Evolutionary conservation across 2,329 filamentous ascomycete species (phyloP).

Genomic region (Beauveria caledonica): DNA sequence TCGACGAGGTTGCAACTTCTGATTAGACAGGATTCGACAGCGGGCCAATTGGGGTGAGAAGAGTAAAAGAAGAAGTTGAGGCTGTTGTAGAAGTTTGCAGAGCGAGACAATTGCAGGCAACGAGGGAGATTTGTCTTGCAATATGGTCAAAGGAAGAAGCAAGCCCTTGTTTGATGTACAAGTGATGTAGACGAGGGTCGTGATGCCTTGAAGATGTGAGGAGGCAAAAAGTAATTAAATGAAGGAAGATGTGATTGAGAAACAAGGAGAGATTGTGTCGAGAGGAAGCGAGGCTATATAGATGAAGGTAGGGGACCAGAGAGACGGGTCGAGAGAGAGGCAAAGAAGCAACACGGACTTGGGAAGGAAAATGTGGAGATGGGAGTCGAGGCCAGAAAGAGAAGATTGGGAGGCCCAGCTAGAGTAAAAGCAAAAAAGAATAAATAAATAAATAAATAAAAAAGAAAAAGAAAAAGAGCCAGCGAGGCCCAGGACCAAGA

Average conservation of each 20-base stretch:
- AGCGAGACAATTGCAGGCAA: neutral
- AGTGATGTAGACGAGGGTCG: neutral
- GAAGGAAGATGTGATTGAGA: conserved; percentile 6
- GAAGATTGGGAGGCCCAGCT: neutral
- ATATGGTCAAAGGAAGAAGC: neutral
- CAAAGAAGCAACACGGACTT: conserved; percentile 5
- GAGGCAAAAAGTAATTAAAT: neutral
- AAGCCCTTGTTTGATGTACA: neutral
- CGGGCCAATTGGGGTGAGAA: neutral
- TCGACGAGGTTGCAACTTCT: neutral
- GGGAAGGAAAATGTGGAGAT: conserved; percentile 5
- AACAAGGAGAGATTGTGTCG: neutral
- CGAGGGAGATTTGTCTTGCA: conserved; percentile 5
- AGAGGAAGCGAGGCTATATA: conserved; percentile 12
- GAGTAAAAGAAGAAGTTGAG: neutral
- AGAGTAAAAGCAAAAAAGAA: conserved; percentile 2
- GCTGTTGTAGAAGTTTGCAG: neutral
- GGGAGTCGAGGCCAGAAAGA: conserved; percentile 9
- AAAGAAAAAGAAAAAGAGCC: neutral
- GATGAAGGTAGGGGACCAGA: conserved; percentile 6
- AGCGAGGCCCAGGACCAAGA: neutral
- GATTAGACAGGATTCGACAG: neutral
- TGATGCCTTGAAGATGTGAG: neutral
- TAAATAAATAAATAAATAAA: neutral
- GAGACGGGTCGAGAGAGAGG: conserved; percentile 4